Percentiles rank a stretch among this genome's conserved stretches.
Conservation (phyloP, 2,329 filamentous ascomycete genomes). For the Didymella pinodella region DNA sequence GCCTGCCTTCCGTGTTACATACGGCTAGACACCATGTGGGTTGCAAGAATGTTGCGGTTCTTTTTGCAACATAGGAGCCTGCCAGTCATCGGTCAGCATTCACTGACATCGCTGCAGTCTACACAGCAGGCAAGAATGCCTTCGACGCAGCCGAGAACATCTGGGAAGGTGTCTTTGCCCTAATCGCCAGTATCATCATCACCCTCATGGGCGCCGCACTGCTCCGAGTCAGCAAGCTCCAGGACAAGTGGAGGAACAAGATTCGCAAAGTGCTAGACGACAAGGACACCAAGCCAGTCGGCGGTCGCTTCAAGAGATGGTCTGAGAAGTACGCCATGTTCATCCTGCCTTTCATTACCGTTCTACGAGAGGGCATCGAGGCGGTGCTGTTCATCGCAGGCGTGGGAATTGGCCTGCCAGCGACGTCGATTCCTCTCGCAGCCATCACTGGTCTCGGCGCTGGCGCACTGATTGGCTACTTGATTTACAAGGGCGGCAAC, state of each 20-base stretch:
- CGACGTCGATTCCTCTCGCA: conserved; percentile 77
- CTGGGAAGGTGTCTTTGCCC: conserved; percentile 81
- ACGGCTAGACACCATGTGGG: too few relatives aligned
- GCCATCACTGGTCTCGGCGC: conserved; percentile 75
- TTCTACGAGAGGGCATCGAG: conserved; percentile 86
- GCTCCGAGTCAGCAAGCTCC: conserved; percentile 81
- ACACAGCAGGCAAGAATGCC: conserved; percentile 70
- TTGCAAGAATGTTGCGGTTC: too few relatives aligned
- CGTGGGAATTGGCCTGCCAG: conserved; percentile 78
- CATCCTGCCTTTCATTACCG: conserved; percentile 83
- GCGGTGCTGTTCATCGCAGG: conserved; percentile 87
- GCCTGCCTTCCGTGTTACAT: too few relatives aligned
- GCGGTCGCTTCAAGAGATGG: conserved; percentile 66
- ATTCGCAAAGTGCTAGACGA: conserved; percentile 73
- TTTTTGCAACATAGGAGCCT: neutral
- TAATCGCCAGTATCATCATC: conserved; percentile 81
- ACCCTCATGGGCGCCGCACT: conserved; percentile 81
- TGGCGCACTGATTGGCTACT: conserved; percentile 71
- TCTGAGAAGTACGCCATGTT: conserved; percentile 87
- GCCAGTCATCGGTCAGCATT: neutral
- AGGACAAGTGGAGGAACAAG: conserved; percentile 88
- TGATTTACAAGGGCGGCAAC: conserved; percentile 79
- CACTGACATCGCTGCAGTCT: conserved; percentile 55
- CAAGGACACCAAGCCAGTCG: conserved; percentile 54
- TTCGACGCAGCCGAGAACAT: conserved; percentile 76